phyloP scores from a whole-genome alignment of 148 eudicot genomes.

The Selenicereus undatus region DNA sequence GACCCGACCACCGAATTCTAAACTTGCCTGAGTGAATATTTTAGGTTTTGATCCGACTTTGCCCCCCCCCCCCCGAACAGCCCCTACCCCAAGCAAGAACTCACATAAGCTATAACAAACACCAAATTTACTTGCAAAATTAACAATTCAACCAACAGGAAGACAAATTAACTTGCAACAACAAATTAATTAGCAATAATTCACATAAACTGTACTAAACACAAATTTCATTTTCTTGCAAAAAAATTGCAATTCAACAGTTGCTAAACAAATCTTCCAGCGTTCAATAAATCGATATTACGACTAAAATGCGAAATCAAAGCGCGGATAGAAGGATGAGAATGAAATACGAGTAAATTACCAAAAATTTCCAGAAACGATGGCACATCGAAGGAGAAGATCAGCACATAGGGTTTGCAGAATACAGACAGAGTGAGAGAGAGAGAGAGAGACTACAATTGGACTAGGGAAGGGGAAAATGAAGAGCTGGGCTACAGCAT shows the following conservation, averaged over 20 bases:
- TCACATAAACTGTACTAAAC: not conserved
- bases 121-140: not conserved
- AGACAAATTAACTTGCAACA: not conserved
- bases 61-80: too few species aligned
- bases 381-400: not conserved
- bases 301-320: too few species aligned
- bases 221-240: too few species aligned
- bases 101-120: not conserved
- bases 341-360: not conserved
- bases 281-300: too few species aligned
- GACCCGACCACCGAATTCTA: too few species aligned
- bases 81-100: too few species aligned
- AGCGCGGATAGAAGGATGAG: not conserved
- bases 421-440: not conserved
- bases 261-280: too few species aligned
- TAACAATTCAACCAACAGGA: not conserved
- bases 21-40: too few species aligned
- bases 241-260: too few species aligned
- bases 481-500: not conserved
- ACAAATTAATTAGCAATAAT: not conserved
- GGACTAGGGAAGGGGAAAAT: too few species aligned
- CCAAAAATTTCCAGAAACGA: not conserved
- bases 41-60: too few species aligned
- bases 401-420: slow-evolving; percentile 6
- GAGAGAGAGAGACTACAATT: not conserved